These are phyloP conservation scores for Brassica nigra DNA, from an alignment of 345 rosid species.

Conservation along the genomic window DNA sequence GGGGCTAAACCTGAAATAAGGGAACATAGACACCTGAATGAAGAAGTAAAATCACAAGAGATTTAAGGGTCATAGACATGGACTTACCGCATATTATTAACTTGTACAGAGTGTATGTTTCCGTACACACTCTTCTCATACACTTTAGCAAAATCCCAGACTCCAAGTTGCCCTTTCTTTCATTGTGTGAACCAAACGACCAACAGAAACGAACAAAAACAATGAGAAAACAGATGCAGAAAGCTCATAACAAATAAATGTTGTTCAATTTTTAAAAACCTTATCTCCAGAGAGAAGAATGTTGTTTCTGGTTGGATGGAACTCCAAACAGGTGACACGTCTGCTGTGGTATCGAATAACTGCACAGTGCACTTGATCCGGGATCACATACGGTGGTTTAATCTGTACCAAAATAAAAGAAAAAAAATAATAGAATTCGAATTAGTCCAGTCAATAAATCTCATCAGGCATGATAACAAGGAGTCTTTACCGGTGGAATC, in stretches of 20 bases:
- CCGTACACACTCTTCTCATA: conserved; percentile 85
- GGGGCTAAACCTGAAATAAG: conserved; percentile 66
- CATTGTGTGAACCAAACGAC: conserved; percentile 13
- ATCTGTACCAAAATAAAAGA: conserved; percentile 46
- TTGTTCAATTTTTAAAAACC: conserved; percentile 44
- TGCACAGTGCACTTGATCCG: conserved; percentile 83
- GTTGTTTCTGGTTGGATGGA: conserved; percentile 84
- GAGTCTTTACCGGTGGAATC: conserved; percentile 50
- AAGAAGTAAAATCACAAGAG: background rate
- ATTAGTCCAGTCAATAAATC: background rate
- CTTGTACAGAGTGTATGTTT: conserved; percentile 77
- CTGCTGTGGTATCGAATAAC: conserved; percentile 94
- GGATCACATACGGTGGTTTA: conserved; percentile 73
- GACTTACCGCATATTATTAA: conserved; percentile 81
- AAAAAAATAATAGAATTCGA: background rate
- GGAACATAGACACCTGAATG: background rate
- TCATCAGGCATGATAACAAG: background rate
- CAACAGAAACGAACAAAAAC: background rate
- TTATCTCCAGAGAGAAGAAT: conserved; percentile 94
- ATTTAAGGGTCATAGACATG: background rate
- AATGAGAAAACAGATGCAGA: conserved; percentile 4
- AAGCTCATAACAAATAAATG: no score
- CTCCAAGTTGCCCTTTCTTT: conserved; percentile 98
- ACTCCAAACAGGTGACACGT: conserved; percentile 91
- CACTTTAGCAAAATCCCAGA: conserved; percentile 88